Conservation (phyloP, 805 yeast species). For the Starmerella cellae region DNA sequence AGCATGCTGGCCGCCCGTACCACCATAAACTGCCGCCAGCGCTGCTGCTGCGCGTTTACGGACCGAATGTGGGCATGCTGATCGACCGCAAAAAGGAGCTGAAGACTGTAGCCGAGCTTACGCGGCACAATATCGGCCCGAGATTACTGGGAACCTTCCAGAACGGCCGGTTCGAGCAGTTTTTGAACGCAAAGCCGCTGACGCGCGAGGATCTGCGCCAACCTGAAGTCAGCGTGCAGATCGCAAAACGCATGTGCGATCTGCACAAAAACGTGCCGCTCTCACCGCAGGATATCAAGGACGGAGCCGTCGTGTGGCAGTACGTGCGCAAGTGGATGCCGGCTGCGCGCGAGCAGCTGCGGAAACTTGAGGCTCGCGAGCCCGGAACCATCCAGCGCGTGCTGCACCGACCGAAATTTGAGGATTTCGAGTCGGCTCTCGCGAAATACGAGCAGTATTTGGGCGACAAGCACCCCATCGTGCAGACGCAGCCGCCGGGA, state of each 20-base stretch:
- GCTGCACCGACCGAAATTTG: constrained; percentile 14
- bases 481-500: too few relatives aligned
- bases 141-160: constrained; percentile 73
- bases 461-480: constrained; percentile 31
- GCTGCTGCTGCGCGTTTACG: constrained; percentile 69
- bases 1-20: constrained; percentile 22
- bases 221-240: constrained; percentile 62
- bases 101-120: constrained; percentile 54
- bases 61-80: constrained; percentile 70
- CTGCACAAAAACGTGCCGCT: constrained; percentile 69
- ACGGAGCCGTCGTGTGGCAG: constrained; percentile 59
- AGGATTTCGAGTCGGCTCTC: constrained; percentile 38
- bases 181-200: constrained; percentile 67
- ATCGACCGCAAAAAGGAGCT: constrained; percentile 80
- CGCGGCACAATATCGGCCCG: constrained; percentile 75
- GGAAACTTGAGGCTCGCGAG: constrained; percentile 31
- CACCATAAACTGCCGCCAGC: constrained; percentile 37
- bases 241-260: constrained; percentile 94
- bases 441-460: constrained; percentile 52
- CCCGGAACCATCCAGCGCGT: constrained; percentile 20
- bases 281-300: constrained; percentile 39
- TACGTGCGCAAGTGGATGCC: constrained; percentile 59
- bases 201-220: constrained; percentile 60
- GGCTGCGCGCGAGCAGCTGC: constrained; percentile 34
- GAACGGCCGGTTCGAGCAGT: constrained; percentile 92